Evolutionary conservation across 371 early-diverging fungal genomes (phyloP), one percentile per base, ranked within the genome.

Genomic region (Mucor saturninus): DNA sequence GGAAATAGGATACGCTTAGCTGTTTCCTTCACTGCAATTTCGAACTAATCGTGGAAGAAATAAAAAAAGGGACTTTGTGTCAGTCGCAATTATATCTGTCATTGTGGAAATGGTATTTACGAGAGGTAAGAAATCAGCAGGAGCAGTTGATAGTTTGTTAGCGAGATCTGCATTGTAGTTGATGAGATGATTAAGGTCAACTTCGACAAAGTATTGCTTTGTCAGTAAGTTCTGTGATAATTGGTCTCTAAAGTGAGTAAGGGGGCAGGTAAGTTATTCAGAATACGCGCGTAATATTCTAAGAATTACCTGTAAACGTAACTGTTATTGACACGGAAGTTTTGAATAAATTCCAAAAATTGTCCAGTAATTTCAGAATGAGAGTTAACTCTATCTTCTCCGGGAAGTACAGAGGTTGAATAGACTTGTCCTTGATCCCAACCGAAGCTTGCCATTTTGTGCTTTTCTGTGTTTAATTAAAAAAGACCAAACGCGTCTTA

Each of bases 361-460:
- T 76, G 51, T 49, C 81, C 73, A 60, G 88, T 89, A 51, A 86
- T 59, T 59, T 83, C 79, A 15, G 72, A 71, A 53, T 79, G 80
- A 53, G 87, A 85, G 15, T 86, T 75, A 46, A 80, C 80, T 50
- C 71, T 67, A 37, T 79, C 80, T 69, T 89, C 87, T 53, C 84
- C 85, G 43, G 86, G 85, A 63, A 86, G 75, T 52, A 90, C 87
- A 62, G 79, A 83, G 4, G 89, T 89, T 42, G 89, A 81, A 75
- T 87, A 92, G 46, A 91, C 79, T 61, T 83, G 83, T 29, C 92
- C 93, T 39, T 85, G 79, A 76, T 94, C 95, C 95, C 95, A 94
- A 60, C 95, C 95, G 26, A 83, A 67, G 54, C 74, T 74, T 53
- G 86, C 84, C 85, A 85, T 81, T 28, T 49, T 30, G 31, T 50